phyloP scores from a whole-genome alignment of 805 yeast genomes.

The Tetrapisispora namnaoensis region DNA sequence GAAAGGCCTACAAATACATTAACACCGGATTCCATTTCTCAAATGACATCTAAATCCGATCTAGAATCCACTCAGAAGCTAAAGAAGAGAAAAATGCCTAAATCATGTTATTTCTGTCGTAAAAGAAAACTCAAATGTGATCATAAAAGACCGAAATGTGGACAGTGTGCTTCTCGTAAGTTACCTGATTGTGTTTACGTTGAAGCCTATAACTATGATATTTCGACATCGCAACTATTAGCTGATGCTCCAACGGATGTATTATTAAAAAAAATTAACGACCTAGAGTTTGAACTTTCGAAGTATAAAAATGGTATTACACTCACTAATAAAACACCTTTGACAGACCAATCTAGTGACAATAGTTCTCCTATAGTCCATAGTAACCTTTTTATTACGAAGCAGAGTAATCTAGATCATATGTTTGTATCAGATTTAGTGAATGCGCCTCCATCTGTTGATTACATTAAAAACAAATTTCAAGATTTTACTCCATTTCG shows the following conservation, averaged over 20 bases:
- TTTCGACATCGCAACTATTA: slow-evolving; percentile 13
- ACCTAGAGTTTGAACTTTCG: slow-evolving; percentile 10
- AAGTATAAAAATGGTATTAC: neutral
- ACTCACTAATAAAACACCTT: neutral
- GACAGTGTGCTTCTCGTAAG: slow-evolving; percentile 33
- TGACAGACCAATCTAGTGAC: neutral
- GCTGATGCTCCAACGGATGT: slow-evolving; percentile 18
- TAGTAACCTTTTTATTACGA: neutral
- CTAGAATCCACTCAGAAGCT: neutral
- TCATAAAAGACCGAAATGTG: slow-evolving; percentile 36
- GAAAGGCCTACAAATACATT: neutral
- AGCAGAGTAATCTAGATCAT: neutral
- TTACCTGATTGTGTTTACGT: slow-evolving; percentile 22
- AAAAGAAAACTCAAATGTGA: slow-evolving; percentile 59
- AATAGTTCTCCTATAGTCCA: neutral
- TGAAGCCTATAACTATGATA: slow-evolving; percentile 14
- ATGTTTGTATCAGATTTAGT: neutral
- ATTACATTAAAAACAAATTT: neutral
- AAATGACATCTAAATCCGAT: neutral
- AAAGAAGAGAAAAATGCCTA: slow-evolving; percentile 19
- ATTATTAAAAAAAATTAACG: slow-evolving; percentile 13
- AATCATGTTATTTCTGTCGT: slow-evolving; percentile 48
- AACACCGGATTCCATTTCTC: neutral
- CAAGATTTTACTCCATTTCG: neutral
- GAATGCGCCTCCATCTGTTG: neutral